Base-by-base conservation (phyloP, 768 basidiomycete species). In the Xerocomellus dryophilus region DNA sequence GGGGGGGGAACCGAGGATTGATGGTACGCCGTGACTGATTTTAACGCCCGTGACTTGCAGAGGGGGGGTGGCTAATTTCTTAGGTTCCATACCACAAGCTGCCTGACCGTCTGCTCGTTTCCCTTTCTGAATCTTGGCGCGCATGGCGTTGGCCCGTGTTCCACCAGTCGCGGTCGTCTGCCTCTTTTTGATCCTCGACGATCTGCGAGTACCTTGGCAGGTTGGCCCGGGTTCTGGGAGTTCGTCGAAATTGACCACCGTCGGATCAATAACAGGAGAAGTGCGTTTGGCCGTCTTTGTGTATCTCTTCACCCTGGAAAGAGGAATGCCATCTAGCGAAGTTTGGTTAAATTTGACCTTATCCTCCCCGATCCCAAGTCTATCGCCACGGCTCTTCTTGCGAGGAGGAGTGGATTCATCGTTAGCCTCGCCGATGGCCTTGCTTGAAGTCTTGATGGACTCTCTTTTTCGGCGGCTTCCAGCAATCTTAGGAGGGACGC, bases 261-360 rank as follows among this genome's bases (percentile, higher is more conserved):
- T 53, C 2, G 47, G 44, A 48, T 36, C 48, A 17, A 51, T 50
- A 4, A 36, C 39, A 18, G 73, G 66, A 27, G 75, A 72, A 7
- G 74, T 68, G 23, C 60, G 59, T 34, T 71, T 70, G 17, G 60
- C 66, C 58, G 71, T 73, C 57, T 67, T 72, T 3, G 64, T 64
- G 53, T 67, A 70, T 54, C 67, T 73, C 51, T 69, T 76, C 4
- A 60, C 56, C 27, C 55, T 50, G 23, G 53, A 46, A 18, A 27
- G 44, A 7, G 59, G 49, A 11, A 53, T 41, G 21, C 53, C 23
- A 20, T 38, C 56, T 18, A 23, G 34, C 5, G 23, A 31, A n/a
- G 31, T 47, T 39, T 51, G 43, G 14, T 47, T 47, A 31, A 21
- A 31, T 17, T 47, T 40, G 44, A 43, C n/a, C 12, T 38, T 51